A percentile compares a stretch with the other conserved stretches of the same genome.
phyloP scores from a whole-genome alignment of 2,329 filamentous ascomycete species.

The Hypoxylon sp. region DNA sequence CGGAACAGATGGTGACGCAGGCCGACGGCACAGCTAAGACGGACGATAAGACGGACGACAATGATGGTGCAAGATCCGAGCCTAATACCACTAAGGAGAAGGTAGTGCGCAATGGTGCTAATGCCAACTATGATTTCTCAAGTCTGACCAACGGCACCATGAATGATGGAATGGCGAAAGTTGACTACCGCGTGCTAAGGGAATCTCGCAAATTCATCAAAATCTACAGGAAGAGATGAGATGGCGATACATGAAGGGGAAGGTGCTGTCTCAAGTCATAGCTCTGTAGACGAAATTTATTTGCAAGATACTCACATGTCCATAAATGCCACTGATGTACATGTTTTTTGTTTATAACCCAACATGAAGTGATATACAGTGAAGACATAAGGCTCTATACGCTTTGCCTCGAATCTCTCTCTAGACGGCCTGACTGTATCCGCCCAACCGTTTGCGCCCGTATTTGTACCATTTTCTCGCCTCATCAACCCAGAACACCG shows the following conservation, averaged over 20 bases:
- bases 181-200: background rate
- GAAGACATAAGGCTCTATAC: slow-evolving; percentile 1
- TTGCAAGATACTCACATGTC: background rate
- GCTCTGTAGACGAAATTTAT: background rate
- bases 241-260: background rate
- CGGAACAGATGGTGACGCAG: background rate
- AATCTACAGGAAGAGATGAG: background rate
- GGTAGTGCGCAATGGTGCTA: background rate
- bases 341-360: slow-evolving; percentile 28
- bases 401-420: slow-evolving; percentile 25
- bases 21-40: background rate
- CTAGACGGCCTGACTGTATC: slow-evolving; percentile 77
- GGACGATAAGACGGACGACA: too few relatives aligned
- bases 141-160: slow-evolving; percentile 18
- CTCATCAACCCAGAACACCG: slow-evolving; percentile 97
- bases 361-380: slow-evolving; percentile 22
- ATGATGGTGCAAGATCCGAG: too few relatives aligned
- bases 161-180: slow-evolving; percentile 31
- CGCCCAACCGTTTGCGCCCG: slow-evolving; percentile 68
- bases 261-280: background rate
- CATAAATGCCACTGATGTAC: slow-evolving; percentile 27
- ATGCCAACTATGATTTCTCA: background rate
- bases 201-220: slow-evolving; percentile 1
- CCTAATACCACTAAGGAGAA: background rate
- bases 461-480: slow-evolving; percentile 83